phyloP scores from a whole-genome alignment of 129 eudicot genomes.

The Pulicaria dysenterica region DNA sequence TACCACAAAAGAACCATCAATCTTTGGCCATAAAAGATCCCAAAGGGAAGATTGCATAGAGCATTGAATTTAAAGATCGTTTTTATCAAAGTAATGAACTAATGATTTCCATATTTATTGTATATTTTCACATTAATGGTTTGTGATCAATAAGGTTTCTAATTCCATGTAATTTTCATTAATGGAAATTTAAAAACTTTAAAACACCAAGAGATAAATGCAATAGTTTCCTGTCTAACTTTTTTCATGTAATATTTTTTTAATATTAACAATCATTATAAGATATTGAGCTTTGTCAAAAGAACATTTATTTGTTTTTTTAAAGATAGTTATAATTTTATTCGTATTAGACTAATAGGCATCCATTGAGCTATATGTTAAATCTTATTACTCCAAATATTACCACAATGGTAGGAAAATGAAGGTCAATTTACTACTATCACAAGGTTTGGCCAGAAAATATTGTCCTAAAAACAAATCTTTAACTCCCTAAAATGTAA shows the following conservation, averaged over 20 bases:
- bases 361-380: not conserved
- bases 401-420: slow-evolving; percentile 21
- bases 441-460: slow-evolving; percentile 20
- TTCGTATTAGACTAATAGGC: not conserved
- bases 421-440: not conserved
- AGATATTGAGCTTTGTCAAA: not conserved
- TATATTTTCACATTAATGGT: slow-evolving; percentile 20
- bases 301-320: too few relatives aligned
- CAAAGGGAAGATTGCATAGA: slow-evolving; percentile 9
- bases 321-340: too few relatives aligned
- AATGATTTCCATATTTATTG: slow-evolving; percentile 7
- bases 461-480: slow-evolving; percentile 33
- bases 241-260: too few relatives aligned
- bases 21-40: slow-evolving; percentile 20
- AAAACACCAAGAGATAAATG: not conserved
- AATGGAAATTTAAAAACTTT: not conserved
- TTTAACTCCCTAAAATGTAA: slow-evolving; percentile 36
- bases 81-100: slow-evolving; percentile 15
- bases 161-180: not conserved
- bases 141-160: not conserved
- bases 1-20: slow-evolving; percentile 27
- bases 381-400: not conserved
- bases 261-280: too few relatives aligned
- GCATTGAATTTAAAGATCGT: slow-evolving; percentile 24
- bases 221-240: too few relatives aligned